Percentiles rank a stretch among this genome's conserved stretches.
Evolutionary conservation across 495 filamentous ascomycete species (phyloP).

Genomic region (Aspergillus baeticus): DNA sequence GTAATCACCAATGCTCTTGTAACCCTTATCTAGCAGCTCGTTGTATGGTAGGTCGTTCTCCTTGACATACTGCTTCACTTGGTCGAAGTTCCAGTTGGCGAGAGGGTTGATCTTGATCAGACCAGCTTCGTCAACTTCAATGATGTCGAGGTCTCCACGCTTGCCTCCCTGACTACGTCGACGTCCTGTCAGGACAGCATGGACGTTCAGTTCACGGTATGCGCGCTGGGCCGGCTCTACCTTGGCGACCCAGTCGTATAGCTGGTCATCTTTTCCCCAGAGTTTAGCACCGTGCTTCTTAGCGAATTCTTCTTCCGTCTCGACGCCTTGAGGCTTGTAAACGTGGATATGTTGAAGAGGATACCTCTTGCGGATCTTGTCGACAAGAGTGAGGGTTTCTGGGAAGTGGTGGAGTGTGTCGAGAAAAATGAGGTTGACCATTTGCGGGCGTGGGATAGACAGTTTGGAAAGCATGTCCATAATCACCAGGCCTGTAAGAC

Average conservation of each 20-base stretch:
- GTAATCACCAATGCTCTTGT: slow-evolving; percentile 98
- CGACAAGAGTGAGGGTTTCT: slow-evolving; percentile 82
- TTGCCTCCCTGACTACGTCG: slow-evolving; percentile 91
- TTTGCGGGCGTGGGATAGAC: slow-evolving; percentile 61
- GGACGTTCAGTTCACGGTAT: slow-evolving; percentile 83
- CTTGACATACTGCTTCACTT: slow-evolving; percentile 83
- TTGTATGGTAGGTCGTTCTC: slow-evolving; percentile 93
- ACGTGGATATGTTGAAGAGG: slow-evolving; percentile 77
- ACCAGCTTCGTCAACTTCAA: slow-evolving; percentile 90
- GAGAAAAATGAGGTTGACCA: slow-evolving; percentile 91
- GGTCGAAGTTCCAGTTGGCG: slow-evolving; percentile 89
- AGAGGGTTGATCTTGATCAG: slow-evolving; percentile 98
- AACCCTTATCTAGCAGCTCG: slow-evolving; percentile 80
- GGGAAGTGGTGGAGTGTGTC: slow-evolving; percentile 95
- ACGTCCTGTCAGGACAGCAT: slow-evolving; percentile 92
- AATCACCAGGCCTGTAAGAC: slow-evolving; percentile 88
- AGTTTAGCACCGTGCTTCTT: slow-evolving; percentile 75
- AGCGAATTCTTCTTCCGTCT: slow-evolving; percentile 74
- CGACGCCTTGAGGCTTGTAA: slow-evolving; percentile 76
- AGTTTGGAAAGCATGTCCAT: slow-evolving; percentile 93
- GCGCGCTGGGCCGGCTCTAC: slow-evolving; percentile 94
- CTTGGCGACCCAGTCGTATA: slow-evolving; percentile 97
- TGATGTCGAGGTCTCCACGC: slow-evolving; percentile 80
- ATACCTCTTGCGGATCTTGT: slow-evolving; percentile 73
- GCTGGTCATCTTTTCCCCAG: slow-evolving; percentile 81